These are phyloP conservation scores for Lipomyces anomalus DNA, from an alignment of 805 yeast species.

Conservation along the genomic window DNA sequence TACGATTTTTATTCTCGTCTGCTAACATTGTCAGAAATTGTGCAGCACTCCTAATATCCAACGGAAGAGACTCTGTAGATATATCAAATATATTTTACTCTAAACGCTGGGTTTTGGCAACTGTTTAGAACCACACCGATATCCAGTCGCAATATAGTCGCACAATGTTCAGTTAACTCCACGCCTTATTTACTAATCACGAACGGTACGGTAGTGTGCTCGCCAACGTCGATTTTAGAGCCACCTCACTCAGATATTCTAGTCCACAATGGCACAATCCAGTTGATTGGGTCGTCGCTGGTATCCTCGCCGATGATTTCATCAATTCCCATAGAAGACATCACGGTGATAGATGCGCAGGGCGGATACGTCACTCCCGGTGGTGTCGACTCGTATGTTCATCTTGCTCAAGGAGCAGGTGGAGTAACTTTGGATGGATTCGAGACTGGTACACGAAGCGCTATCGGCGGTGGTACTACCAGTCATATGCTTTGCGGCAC, in stretches of 20 bases:
- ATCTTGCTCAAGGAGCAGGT: slow-evolving; percentile 39
- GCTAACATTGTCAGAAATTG: too few species aligned
- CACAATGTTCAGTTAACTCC: too few species aligned
- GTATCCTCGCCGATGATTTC: too few species aligned
- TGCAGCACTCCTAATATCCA: too few species aligned
- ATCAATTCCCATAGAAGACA: slow-evolving; percentile 8
- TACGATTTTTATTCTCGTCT: too few species aligned
- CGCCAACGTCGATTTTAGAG: slow-evolving; percentile 14
- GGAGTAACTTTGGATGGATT: slow-evolving; percentile 43
- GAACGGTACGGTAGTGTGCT: slow-evolving; percentile 26
- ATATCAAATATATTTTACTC: too few species aligned
- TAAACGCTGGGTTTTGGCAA: too few species aligned
- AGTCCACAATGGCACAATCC: slow-evolving; percentile 38
- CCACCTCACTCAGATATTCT: slow-evolving; percentile 37
- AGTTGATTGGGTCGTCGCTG: slow-evolving; percentile 34
- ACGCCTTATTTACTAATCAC: slow-evolving; percentile 26
- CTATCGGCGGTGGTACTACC: slow-evolving; percentile 49
- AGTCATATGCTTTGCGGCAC: slow-evolving; percentile 45
- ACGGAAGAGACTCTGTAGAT: too few species aligned
- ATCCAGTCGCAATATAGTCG: too few species aligned
- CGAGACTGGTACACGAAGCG: slow-evolving; percentile 42
- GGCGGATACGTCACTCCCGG: slow-evolving; percentile 48
- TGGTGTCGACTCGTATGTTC: slow-evolving; percentile 49
- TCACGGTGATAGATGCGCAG: slow-evolving; percentile 40
- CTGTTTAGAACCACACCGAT: too few species aligned